Evolutionary conservation across 2,329 filamentous ascomycete species (phyloP).

Genomic region (Grosmannia serpens): DNA sequence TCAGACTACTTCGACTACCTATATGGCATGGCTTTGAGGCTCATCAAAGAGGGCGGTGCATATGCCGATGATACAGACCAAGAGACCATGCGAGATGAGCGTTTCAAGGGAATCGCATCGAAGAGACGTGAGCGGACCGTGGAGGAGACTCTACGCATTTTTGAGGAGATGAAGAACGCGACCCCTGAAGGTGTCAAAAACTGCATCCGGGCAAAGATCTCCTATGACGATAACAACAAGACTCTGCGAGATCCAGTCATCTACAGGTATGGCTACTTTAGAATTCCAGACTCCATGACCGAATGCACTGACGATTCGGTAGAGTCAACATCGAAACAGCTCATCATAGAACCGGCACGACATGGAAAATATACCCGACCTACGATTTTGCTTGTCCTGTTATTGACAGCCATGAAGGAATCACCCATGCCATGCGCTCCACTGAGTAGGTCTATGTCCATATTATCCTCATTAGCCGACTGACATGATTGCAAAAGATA

Average conservation of each 20-base stretch:
- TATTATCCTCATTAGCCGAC: not conserved
- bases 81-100: constrained; percentile 75
- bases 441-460: constrained; percentile 42
- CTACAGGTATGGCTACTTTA: constrained; percentile 56
- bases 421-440: constrained; percentile 72
- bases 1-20: constrained; percentile 93
- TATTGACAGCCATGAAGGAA: constrained; percentile 68
- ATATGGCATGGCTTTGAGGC: constrained; percentile 70
- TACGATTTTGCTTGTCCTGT: constrained; percentile 82
- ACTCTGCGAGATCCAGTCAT: constrained; percentile 94
- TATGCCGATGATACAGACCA: constrained; percentile 93
- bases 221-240: constrained; percentile 85
- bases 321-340: constrained; percentile 45
- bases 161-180: constrained; percentile 77
- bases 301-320: not conserved
- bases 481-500: constrained; percentile 28
- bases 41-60: constrained; percentile 78
- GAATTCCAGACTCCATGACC: too few relatives aligned
- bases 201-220: constrained; percentile 93
- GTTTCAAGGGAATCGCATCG: constrained; percentile 74
- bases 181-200: constrained; percentile 67
- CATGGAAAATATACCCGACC: constrained; percentile 79
- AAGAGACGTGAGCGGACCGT: constrained; percentile 64
- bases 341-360: constrained; percentile 68
- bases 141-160: constrained; percentile 76